A percentile compares a stretch with the other conserved stretches of the same genome.
phyloP scores from a whole-genome alignment of 1,139 yeast genomes.

The Sugiyamaella xylanicola region DNA sequence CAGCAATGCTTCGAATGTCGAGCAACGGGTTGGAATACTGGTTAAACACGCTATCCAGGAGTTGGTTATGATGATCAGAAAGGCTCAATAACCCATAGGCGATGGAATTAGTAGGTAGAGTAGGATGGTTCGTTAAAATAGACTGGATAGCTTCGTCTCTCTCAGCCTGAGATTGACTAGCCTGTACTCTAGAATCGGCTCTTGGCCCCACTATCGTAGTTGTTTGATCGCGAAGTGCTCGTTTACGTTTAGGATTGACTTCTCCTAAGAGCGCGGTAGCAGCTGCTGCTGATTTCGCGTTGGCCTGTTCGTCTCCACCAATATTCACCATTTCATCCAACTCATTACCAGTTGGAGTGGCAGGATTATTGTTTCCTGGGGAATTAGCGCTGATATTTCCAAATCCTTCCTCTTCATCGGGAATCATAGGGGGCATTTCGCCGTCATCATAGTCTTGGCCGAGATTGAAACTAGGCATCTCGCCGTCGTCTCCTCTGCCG shows the following conservation, averaged over 20 bases:
- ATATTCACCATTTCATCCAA: constrained; percentile 23
- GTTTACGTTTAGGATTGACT: constrained; percentile 16
- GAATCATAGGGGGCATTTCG: constrained; percentile 16
- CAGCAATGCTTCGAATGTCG: constrained; percentile 32
- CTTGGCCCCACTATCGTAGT: constrained; percentile 10
- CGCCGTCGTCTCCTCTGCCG: constrained; percentile 26
- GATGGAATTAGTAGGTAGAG: constrained; percentile 27
- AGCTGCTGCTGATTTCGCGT: constrained; percentile 20
- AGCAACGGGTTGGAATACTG: constrained; percentile 28
- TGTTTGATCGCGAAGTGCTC: constrained; percentile 11
- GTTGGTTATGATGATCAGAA: constrained; percentile 18
- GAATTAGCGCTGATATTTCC: constrained; percentile 8
- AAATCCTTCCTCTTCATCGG: constrained; percentile 27
- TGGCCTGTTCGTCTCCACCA: constrained; percentile 24
- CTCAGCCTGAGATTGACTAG: constrained; percentile 19
- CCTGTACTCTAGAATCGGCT: constrained; percentile 9
- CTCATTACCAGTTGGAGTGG: constrained; percentile 21
- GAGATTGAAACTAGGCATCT: constrained; percentile 22
- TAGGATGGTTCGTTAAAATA: constrained; percentile 24
- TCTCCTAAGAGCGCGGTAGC: constrained; percentile 11
- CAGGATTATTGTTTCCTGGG: constrained; percentile 16
- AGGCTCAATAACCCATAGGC: constrained; percentile 25
- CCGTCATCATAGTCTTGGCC: constrained; percentile 9
- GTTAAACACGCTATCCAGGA: constrained; percentile 23
- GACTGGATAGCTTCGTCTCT: constrained; percentile 15